A percentile compares a stretch with the other conserved stretches of the same genome.
Evolutionary conservation across 2,329 filamentous ascomycete genomes (phyloP).

Genomic region (Eurotiales sp.): DNA sequence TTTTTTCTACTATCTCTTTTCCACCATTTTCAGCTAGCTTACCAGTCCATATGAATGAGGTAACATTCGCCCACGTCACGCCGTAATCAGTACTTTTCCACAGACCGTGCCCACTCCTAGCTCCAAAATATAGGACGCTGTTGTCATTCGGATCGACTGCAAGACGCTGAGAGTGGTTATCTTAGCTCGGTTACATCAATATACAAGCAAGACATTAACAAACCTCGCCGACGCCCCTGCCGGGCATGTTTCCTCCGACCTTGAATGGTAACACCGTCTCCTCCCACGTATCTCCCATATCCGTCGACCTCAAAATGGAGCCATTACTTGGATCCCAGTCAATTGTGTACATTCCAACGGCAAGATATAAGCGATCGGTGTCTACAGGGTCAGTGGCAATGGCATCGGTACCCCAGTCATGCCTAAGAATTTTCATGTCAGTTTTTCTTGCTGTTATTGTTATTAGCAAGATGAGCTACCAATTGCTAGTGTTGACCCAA

Average conservation of each 20-base stretch:
- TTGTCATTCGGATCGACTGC: conserved; percentile 57
- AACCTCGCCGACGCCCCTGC: conserved; percentile 55
- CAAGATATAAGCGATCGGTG: conserved; percentile 51
- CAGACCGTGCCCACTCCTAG: conserved; percentile 56
- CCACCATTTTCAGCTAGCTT: background rate
- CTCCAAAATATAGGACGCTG: conserved; percentile 56
- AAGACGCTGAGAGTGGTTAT: conserved; percentile 36
- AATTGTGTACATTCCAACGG: conserved; percentile 58
- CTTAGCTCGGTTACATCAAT: background rate
- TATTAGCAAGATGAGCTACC: conserved; percentile 30
- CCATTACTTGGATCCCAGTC: conserved; percentile 56
- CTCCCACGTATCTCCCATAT: conserved; percentile 53
- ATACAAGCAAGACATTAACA: background rate
- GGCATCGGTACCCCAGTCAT: conserved; percentile 56
- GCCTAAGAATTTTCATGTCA: conserved; percentile 32
- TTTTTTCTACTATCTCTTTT: too few species aligned
- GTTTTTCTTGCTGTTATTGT: background rate
- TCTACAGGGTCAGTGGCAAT: conserved; percentile 51
- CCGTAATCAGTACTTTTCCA: conserved; percentile 58
- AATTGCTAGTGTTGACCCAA: conserved; percentile 43
- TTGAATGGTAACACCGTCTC: conserved; percentile 54
- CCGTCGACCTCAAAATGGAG: conserved; percentile 52
- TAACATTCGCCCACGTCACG: conserved; percentile 52
- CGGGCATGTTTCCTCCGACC: conserved; percentile 61
- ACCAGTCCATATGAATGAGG: conserved; percentile 46